Evolutionary conservation across 345 rosid species (phyloP).

Genomic region (Passiflora organensis): DNA sequence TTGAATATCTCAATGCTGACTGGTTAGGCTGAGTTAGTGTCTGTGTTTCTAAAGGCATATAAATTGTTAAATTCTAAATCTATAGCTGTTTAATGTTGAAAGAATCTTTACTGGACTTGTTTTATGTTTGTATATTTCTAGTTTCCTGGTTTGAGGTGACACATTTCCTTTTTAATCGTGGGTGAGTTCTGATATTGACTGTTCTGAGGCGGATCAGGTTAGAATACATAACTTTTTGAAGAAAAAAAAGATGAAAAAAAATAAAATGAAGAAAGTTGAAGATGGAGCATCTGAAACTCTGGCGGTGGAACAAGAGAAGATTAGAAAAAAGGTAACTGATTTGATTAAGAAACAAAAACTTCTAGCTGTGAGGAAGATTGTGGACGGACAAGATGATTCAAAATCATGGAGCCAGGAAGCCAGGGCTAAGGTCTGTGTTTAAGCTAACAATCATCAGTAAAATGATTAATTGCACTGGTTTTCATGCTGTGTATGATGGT

Average conservation of each 20-base stretch:
- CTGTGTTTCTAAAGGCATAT: too few relatives aligned
- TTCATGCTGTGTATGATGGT: constrained; percentile 1
- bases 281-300: constrained; percentile 38
- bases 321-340: constrained; percentile 65
- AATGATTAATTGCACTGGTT: not conserved
- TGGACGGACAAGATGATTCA: constrained; percentile 60
- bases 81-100: too few relatives aligned
- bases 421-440: constrained; percentile 76
- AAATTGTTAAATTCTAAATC: too few relatives aligned
- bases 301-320: constrained; percentile 48
- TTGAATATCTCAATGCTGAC: too few relatives aligned
- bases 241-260: constrained; percentile 65
- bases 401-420: constrained; percentile 67
- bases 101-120: too few relatives aligned
- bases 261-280: constrained; percentile 30
- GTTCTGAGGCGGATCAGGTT: constrained; percentile 38
- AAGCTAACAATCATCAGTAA: constrained; percentile 16
- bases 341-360: constrained; percentile 80
- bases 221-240: constrained; percentile 71
- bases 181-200: too few relatives aligned
- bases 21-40: too few relatives aligned
- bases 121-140: too few relatives aligned
- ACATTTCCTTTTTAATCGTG: too few relatives aligned
- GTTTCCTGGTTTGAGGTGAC: too few relatives aligned
- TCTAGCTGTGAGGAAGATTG: constrained; percentile 69